phyloP scores from a whole-genome alignment of 192 early-diverging fungal genomes.

The Oehlia diaphana region DNA sequence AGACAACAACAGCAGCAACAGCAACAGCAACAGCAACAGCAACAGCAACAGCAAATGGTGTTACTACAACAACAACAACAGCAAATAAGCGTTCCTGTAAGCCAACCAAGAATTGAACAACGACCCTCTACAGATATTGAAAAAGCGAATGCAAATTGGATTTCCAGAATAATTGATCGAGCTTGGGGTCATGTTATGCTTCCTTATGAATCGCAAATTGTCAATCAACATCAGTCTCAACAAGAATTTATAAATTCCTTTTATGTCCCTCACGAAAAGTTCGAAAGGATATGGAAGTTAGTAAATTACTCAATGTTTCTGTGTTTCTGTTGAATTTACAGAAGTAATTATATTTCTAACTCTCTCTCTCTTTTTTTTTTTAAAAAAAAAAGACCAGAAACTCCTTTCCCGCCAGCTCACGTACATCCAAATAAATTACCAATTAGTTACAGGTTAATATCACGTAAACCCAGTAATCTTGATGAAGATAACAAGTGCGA shows the following conservation, averaged over 20 bases:
- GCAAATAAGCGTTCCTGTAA: background rate
- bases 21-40: too few relatives aligned
- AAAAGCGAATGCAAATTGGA: background rate
- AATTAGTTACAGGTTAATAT: background rate
- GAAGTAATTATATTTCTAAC: background rate
- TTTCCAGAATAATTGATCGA: background rate
- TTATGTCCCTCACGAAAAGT: background rate
- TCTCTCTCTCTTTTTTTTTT: background rate
- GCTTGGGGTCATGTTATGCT: background rate
- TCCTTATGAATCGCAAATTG: background rate
- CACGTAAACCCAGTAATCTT: background rate
- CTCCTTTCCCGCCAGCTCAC: background rate
- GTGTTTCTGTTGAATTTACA: background rate
- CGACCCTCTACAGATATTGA: background rate
- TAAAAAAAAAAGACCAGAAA: background rate
- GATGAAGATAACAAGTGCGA: slow-evolving; percentile 3
- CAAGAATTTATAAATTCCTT: background rate
- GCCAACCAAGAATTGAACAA: background rate
- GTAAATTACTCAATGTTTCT: background rate
- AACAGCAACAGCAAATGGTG: too few relatives aligned
- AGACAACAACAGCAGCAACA: too few relatives aligned
- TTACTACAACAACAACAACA: background rate
- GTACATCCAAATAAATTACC: background rate
- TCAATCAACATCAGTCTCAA: background rate
- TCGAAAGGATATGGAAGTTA: slow-evolving; percentile 8